phyloP scores from a whole-genome alignment of 2,329 filamentous ascomycete genomes.

The Curvularia spicifera region DNA sequence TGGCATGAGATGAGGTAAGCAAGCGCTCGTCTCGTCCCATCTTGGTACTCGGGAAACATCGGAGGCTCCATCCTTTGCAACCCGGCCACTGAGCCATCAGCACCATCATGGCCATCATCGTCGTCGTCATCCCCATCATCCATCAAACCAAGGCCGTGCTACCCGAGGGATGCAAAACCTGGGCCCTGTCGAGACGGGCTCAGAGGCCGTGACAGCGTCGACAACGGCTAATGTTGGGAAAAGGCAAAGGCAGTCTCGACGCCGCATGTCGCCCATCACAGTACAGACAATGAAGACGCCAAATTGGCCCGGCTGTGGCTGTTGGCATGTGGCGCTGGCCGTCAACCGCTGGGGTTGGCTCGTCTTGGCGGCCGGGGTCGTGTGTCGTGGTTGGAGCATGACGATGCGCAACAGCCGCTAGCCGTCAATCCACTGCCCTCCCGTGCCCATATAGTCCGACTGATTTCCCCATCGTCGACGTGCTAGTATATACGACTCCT shows the following conservation, averaged over 20 bases:
- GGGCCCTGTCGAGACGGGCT: too few species aligned
- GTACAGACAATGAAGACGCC: too few species aligned
- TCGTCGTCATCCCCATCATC: background rate
- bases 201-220: too few species aligned
- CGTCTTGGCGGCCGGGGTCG: constrained; percentile 26
- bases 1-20: background rate
- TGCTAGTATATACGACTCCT: constrained; percentile 13
- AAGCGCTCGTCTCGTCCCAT: background rate
- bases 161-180: background rate
- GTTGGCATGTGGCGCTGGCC: constrained; percentile 21
- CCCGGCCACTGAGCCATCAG: constrained; percentile 4
- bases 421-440: constrained; percentile 20
- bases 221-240: background rate
- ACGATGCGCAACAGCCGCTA: constrained; percentile 27
- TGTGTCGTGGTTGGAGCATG: constrained; percentile 23
- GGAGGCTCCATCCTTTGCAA: constrained; percentile 4
- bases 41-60: constrained; percentile 14
- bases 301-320: constrained; percentile 3
- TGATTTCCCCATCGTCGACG: constrained; percentile 13
- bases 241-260: background rate
- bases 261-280: background rate
- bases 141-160: background rate
- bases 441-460: constrained; percentile 25
- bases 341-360: constrained; percentile 10
- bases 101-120: background rate